phyloP scores from a whole-genome alignment of 768 basidiomycete species.

The Mycena epipterygia region DNA sequence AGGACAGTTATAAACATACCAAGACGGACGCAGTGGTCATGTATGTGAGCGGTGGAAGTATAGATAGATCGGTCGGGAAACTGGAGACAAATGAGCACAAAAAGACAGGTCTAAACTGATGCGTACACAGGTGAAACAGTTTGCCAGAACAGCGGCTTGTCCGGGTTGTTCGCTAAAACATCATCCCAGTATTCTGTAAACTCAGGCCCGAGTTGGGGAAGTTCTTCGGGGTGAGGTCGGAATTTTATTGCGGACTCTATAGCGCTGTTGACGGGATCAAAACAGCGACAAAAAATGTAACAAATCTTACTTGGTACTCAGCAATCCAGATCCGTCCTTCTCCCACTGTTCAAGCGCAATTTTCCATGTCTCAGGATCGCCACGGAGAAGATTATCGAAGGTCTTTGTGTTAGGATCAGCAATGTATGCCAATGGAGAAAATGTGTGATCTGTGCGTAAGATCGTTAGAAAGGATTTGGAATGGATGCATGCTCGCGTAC shows the following conservation, averaged over 20 bases:
- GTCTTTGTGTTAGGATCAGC: background rate
- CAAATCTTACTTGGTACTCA: constrained; percentile 16
- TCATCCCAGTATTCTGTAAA: constrained; percentile 39
- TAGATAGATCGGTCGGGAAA: background rate
- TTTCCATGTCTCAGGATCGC: constrained; percentile 26
- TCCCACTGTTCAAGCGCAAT: constrained; percentile 13
- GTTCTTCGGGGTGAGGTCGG: constrained; percentile 39
- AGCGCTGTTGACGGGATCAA: constrained; percentile 11
- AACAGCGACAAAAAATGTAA: background rate
- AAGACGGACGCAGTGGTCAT: background rate
- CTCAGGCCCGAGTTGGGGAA: constrained; percentile 36
- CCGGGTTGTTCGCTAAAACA: constrained; percentile 33
- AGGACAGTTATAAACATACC: background rate
- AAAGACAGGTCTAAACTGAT: background rate
- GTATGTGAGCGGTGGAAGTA: background rate
- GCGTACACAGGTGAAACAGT: constrained; percentile 1
- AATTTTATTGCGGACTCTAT: constrained; percentile 39
- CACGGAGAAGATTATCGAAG: constrained; percentile 22
- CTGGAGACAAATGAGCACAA: background rate
- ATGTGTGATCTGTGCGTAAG: constrained; percentile 18
- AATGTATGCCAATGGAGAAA: constrained; percentile 20
- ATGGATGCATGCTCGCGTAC: background rate
- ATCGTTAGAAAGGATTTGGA: background rate
- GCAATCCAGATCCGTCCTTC: constrained; percentile 19
- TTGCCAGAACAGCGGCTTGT: constrained; percentile 38